These are phyloP conservation scores for Solanum stenotomum DNA, from an alignment of 257 asterid species.

Conservation along the genomic window DNA sequence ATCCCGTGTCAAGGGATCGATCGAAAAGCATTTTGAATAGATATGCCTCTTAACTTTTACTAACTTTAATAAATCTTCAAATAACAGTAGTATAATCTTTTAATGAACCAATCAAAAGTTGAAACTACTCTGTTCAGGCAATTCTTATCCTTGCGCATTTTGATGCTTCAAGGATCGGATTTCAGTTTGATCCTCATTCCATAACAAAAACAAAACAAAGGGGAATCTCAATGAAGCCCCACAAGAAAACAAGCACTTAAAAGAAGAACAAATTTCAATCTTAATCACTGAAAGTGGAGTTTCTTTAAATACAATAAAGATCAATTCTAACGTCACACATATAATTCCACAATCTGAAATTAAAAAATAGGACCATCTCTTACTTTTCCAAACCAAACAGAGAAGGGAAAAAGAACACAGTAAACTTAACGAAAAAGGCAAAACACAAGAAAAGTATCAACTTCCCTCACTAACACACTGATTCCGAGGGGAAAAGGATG, in stretches of 20 bases:
- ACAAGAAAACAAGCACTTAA: not conserved
- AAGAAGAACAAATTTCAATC: not conserved
- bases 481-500: conserved; percentile 23
- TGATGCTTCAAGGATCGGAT: not conserved
- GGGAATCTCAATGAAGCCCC: not conserved
- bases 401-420: not conserved
- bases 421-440: not conserved
- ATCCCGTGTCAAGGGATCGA: conserved; percentile 4
- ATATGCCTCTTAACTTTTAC: conserved; percentile 20
- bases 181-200: not conserved
- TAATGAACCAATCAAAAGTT: not conserved
- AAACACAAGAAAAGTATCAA: not conserved
- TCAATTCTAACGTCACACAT: not conserved
- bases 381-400: conserved; percentile 13
- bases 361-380: not conserved
- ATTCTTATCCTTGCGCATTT: not conserved
- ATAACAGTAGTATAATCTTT: not conserved
- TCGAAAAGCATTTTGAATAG: conserved; percentile 13
- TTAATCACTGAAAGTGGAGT: not conserved
- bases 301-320: not conserved
- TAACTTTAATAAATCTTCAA: not conserved
- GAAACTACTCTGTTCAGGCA: not conserved
- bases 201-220: not conserved
- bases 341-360: not conserved
- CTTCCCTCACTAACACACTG: conserved; percentile 18